Conservation (phyloP, 176 grass and related monocot species). For the Panicum miliaceum region DNA sequence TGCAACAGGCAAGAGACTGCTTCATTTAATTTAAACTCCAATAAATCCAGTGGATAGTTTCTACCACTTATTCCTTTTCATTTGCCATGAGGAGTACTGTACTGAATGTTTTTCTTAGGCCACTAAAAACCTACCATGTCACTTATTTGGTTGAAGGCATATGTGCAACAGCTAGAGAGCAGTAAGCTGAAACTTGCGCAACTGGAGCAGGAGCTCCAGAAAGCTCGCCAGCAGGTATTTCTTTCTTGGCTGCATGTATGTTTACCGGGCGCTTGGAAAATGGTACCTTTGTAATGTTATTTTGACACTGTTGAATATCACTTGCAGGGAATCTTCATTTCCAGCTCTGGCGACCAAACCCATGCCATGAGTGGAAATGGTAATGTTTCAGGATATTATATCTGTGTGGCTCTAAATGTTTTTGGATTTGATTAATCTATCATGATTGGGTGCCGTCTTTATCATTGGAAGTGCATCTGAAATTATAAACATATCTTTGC, state of each 20-base stretch:
- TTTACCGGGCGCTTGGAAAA: not conserved
- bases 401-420: not conserved
- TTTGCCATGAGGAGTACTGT: not conserved
- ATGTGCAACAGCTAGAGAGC: constrained; percentile 82
- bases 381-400: constrained; percentile 28
- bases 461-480: constrained; percentile 28
- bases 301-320: constrained; percentile 23
- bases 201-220: constrained; percentile 78
- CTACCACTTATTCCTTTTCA: not conserved
- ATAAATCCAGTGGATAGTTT: not conserved
- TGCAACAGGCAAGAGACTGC: not conserved
- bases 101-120: constrained; percentile 6
- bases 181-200: constrained; percentile 80
- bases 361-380: constrained; percentile 70
- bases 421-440: constrained; percentile 23
- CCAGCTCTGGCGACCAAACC: constrained; percentile 74
- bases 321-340: constrained; percentile 77
- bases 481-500: constrained; percentile 33
- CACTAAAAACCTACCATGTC: constrained; percentile 1
- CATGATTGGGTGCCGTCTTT: not conserved
- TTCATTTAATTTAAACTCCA: not conserved
- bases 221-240: constrained; percentile 72
- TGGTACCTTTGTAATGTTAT: constrained; percentile 15
- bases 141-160: constrained; percentile 55
- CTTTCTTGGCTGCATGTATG: constrained; percentile 20